phyloP scores from a whole-genome alignment of 1,284 basidiomycete species.

The Phellopilus nigrolimitatus region DNA sequence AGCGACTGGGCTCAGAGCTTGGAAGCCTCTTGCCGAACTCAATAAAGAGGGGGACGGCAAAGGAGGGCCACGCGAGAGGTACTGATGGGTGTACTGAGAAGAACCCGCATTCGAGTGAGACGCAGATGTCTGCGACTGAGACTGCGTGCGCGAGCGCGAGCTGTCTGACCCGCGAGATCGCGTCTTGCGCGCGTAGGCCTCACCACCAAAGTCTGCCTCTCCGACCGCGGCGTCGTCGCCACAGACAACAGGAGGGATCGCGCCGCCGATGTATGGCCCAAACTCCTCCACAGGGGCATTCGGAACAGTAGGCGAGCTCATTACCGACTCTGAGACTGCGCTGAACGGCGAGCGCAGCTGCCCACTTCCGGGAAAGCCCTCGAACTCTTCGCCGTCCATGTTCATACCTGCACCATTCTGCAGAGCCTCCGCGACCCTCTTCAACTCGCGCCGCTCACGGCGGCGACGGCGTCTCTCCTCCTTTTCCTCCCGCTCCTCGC shows the following conservation, averaged over 20 bases:
- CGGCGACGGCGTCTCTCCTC: constrained; percentile 45
- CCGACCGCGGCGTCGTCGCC: constrained; percentile 39
- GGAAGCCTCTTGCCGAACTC: constrained; percentile 11
- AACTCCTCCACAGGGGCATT: constrained; percentile 29
- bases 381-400: constrained; percentile 38
- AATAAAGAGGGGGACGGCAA: not conserved
- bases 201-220: constrained; percentile 57
- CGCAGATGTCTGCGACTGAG: constrained; percentile 43
- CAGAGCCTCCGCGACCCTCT: constrained; percentile 36
- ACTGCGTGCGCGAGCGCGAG: constrained; percentile 49
- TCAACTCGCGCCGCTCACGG: constrained; percentile 43
- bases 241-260: constrained; percentile 22
- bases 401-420: constrained; percentile 34
- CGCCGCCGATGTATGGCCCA: constrained; percentile 34
- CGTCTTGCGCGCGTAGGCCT: constrained; percentile 42
- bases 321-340: constrained; percentile 17
- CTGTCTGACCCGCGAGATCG: constrained; percentile 32
- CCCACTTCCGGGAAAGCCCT: constrained; percentile 48
- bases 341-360: constrained; percentile 21
- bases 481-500: constrained; percentile 35
- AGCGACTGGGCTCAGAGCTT: constrained; percentile 21
- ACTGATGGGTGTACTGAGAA: constrained; percentile 29
- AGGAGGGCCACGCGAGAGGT: constrained; percentile 19
- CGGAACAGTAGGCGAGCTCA: constrained; percentile 20
- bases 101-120: constrained; percentile 37